Conservation (phyloP, 2,329 filamentous ascomycete species). For the Zelopaecilomyces penicillatus region DNA sequence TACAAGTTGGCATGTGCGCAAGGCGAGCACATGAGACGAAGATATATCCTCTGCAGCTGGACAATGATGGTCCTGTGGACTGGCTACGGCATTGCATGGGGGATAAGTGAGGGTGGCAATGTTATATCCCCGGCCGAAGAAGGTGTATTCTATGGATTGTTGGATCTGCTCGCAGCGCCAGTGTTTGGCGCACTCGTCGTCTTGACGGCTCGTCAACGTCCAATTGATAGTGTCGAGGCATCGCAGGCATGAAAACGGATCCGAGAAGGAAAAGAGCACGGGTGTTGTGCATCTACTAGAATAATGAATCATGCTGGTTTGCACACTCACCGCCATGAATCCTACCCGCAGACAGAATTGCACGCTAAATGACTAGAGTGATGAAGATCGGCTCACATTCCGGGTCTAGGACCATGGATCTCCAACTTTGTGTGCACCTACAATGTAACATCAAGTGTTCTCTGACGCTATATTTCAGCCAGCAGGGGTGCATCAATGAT, state of each 20-base stretch:
- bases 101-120: slow-evolving; percentile 45
- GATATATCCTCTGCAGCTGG: slow-evolving; percentile 31
- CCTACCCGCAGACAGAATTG: no score
- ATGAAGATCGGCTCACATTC: no score
- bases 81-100: slow-evolving; percentile 46
- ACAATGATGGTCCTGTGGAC: slow-evolving; percentile 37
- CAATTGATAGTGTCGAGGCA: not conserved
- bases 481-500: no score
- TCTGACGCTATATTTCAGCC: no score
- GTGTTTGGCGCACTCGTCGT: slow-evolving; percentile 44
- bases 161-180: slow-evolving; percentile 58
- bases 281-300: no score
- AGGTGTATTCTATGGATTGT: slow-evolving; percentile 58
- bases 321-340: no score
- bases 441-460: no score
- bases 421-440: no score
- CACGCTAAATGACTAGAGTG: no score
- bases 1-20: slow-evolving; percentile 43
- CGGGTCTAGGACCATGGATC: no score
- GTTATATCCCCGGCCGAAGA: slow-evolving; percentile 53
- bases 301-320: no score
- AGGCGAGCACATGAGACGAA: slow-evolving; percentile 42
- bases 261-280: no score
- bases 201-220: not conserved
- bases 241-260: not conserved